Conservation (phyloP, 2,329 filamentous ascomycete species). For the Monilinia fructicola region DNA sequence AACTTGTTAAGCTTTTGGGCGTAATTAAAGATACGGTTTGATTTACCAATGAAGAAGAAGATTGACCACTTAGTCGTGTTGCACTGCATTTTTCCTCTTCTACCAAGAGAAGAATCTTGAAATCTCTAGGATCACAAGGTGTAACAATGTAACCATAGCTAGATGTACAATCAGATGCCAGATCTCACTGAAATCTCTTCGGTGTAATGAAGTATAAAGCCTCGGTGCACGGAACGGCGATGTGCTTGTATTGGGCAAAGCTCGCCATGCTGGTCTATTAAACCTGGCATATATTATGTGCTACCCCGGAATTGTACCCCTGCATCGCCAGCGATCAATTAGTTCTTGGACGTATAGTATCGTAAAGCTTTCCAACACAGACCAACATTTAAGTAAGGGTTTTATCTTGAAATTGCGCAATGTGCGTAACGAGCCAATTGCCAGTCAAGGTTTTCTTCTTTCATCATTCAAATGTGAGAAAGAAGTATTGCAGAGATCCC, state of each 20-base stretch:
- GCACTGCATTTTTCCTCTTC: neutral
- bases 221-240: conserved; percentile 12
- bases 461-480: neutral
- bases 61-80: neutral
- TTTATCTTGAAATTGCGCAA: neutral
- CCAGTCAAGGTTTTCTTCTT: neutral
- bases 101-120: neutral
- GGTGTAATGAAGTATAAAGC: conserved; percentile 11
- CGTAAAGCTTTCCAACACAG: neutral
- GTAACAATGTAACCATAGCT: neutral
- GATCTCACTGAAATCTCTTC: neutral
- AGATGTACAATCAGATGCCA: conserved; percentile 12
- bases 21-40: conserved; percentile 2
- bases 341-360: neutral
- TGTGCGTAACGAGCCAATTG: neutral
- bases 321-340: neutral
- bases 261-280: neutral
- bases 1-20: conserved; percentile 12
- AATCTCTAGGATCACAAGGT: conserved; percentile 3
- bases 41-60: neutral
- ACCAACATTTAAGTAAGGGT: neutral
- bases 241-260: conserved; percentile 11
- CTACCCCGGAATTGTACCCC: conserved; percentile 16
- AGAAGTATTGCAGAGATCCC: neutral
- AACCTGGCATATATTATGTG: neutral